Percentiles rank a stretch among this genome's conserved stretches.
Evolutionary conservation across 1,284 basidiomycete genomes (phyloP).

Genomic region (Afroboletus lepidellus): DNA sequence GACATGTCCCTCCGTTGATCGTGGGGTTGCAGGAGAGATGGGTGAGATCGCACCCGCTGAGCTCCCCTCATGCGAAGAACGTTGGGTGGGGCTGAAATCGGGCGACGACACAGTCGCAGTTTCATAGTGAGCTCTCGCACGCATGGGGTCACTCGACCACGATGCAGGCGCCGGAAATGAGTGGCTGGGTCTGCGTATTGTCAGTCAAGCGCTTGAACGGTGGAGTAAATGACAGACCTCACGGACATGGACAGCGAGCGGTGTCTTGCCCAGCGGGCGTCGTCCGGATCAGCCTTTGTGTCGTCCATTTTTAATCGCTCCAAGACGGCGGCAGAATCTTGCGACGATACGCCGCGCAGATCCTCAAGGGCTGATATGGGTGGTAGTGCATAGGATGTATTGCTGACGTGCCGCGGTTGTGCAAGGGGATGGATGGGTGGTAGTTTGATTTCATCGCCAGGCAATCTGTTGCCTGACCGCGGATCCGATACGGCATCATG

Average conservation of each 20-base stretch:
- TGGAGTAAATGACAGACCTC: slow-evolving; percentile 18
- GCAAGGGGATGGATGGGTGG: slow-evolving; percentile 50
- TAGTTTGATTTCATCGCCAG: slow-evolving; percentile 45
- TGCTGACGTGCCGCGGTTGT: slow-evolving; percentile 30
- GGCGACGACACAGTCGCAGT: slow-evolving; percentile 11
- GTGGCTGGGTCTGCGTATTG: slow-evolving; percentile 12
- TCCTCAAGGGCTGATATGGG: slow-evolving; percentile 69
- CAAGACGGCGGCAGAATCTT: slow-evolving; percentile 63
- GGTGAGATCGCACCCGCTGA: slow-evolving; percentile 49
- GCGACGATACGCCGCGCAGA: slow-evolving; percentile 46
- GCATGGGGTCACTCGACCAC: slow-evolving; percentile 24
- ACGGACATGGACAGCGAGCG: slow-evolving; percentile 31
- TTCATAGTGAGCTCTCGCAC: slow-evolving; percentile 19
- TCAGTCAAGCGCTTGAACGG: slow-evolving; percentile 7
- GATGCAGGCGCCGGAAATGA: slow-evolving; percentile 27
- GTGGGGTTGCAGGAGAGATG: slow-evolving; percentile 47
- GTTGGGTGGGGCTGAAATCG: slow-evolving; percentile 26
- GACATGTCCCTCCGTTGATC: slow-evolving; percentile 32
- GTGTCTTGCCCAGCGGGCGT: slow-evolving; percentile 35
- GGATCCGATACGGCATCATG: slow-evolving; percentile 25
- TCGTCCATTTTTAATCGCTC: slow-evolving; percentile 55
- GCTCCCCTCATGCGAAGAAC: slow-evolving; percentile 31
- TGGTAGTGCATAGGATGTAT: slow-evolving; percentile 50
- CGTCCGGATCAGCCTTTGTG: slow-evolving; percentile 26
- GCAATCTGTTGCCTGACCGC: slow-evolving; percentile 21